phyloP scores from a whole-genome alignment of 768 basidiomycete genomes.

The Amanita polypyramis region DNA sequence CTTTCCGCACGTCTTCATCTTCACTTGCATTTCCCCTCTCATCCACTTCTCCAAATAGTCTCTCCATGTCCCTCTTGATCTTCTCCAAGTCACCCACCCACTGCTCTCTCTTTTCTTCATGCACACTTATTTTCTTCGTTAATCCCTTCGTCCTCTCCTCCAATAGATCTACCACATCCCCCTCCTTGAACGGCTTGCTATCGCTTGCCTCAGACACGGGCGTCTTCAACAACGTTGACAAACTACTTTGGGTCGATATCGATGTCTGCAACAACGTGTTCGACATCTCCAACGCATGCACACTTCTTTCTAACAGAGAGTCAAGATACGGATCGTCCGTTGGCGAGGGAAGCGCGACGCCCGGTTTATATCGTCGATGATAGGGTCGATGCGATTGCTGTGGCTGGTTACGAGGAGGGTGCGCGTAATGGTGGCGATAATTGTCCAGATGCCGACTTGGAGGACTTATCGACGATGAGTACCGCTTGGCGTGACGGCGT shows the following conservation, averaged over 20 bases:
- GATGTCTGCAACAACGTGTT: constrained; percentile 70
- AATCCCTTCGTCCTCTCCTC: constrained; percentile 41
- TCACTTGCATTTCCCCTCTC: constrained; percentile 2
- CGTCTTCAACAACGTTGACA: constrained; percentile 37
- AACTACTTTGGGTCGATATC: constrained; percentile 55
- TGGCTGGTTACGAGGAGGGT: constrained; percentile 14
- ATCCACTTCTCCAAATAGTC: constrained; percentile 32
- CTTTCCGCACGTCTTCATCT: neutral
- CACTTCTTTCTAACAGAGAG: constrained; percentile 70
- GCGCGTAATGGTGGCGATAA: neutral
- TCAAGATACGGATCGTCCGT: constrained; percentile 53
- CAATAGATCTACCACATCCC: constrained; percentile 15
- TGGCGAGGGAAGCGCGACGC: neutral
- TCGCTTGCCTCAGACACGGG: constrained; percentile 22
- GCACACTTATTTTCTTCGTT: constrained; percentile 35
- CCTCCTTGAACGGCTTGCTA: neutral
- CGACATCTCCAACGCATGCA: constrained; percentile 80
- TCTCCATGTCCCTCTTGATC: constrained; percentile 54
- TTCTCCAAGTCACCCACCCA: constrained; percentile 66
- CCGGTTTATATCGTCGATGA: neutral
- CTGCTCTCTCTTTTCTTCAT: constrained; percentile 10
- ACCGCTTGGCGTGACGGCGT: neutral
- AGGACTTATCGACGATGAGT: neutral
- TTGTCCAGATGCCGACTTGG: neutral
- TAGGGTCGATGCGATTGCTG: neutral